Evolutionary conservation across 2,329 filamentous ascomycete species (phyloP), one percentile per base, ranked within the genome.

Genomic region (Pyrenochaeta sp.): DNA sequence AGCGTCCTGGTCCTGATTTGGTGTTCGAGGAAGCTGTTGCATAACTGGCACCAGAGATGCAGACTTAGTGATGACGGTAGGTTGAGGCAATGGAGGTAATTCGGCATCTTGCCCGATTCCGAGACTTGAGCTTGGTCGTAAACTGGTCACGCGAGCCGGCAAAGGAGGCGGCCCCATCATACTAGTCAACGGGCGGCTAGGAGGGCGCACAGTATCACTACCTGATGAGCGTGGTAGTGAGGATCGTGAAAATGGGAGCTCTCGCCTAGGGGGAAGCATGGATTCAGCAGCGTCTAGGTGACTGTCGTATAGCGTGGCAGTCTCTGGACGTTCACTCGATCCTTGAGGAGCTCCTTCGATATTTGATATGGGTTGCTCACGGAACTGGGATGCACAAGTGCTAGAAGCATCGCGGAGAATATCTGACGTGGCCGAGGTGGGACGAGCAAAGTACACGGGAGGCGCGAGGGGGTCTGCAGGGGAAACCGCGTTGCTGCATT

Each of bases 191-290:
- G 65, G 64, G 14, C 65, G 61, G 59, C 66, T 72, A n/a, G 46
- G 39, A 35, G 61, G 53, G 2, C 61, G 58, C 18, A 49, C 52
- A 9, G 50, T 64, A 9, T 71, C 66, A 29, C 55, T 69, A 14
- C 63, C 61, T 31, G 64, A 58, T 43, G 69, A 69, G 32, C 64
- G 51, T n/a, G 66, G 56, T 9, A 63, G 41, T 18, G 69, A 71
- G n/a, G 69, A 60, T 7, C 73, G 68, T 32, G 67, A 61, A 55
- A 79, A 80, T 3, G 77, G 76, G 15, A 78, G 67, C 54, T 78
- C 75, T 42, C 76, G 69, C 44, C 71, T 63, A 7, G 75, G 75
- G 20, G 75, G 75, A 29, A 77, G 62, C 15, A 54, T 42, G n/a
- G 59, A 43, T 14, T 58, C 56, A 10, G 57, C 45, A 23, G 64